Conservation (phyloP, 2,329 filamentous ascomycete genomes). For the Ceratocystis diversiconidia region DNA sequence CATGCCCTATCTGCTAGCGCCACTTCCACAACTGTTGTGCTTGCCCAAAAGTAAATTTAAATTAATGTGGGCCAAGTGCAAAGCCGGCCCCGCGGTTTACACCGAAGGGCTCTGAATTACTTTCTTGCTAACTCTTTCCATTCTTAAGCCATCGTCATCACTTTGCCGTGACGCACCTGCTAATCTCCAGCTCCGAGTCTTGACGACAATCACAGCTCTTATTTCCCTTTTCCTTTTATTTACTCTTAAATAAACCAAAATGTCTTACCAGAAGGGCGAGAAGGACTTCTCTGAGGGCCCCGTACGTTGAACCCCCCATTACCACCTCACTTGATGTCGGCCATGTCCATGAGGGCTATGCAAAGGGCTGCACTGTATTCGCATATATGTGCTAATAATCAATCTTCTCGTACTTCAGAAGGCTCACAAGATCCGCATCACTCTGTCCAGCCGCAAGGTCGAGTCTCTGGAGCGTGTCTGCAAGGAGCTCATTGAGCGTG, state of each 20-base stretch:
- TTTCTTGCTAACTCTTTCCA: conserved; percentile 20
- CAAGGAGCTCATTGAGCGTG: conserved; percentile 94
- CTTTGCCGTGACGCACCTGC: conserved; percentile 54
- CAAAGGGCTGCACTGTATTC: background rate
- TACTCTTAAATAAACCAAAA: conserved; percentile 34
- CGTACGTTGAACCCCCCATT: conserved; percentile 36
- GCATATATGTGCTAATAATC: conserved; percentile 12
- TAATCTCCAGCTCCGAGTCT: conserved; percentile 54
- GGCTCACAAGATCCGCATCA: conserved; percentile 98
- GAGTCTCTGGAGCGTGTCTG: conserved; percentile 94
- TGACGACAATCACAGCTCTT: conserved; percentile 41
- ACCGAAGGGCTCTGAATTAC: background rate
- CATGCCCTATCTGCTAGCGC: conserved; percentile 9
- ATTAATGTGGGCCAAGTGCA: background rate
- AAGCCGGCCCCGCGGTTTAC: conserved; percentile 4
- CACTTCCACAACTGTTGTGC: conserved; percentile 8
- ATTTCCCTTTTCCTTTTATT: conserved; percentile 17
- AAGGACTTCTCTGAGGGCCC: conserved; percentile 86
- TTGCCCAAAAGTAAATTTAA: background rate
- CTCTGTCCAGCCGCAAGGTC: conserved; percentile 89
- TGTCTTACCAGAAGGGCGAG: conserved; percentile 92
- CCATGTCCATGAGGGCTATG: background rate
- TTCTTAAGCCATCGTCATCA: conserved; percentile 47
- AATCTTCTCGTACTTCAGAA: conserved; percentile 38
- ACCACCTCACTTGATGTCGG: no score